phyloP scores from a whole-genome alignment of 148 eudicot species.

The Chenopodium suecicum region DNA sequence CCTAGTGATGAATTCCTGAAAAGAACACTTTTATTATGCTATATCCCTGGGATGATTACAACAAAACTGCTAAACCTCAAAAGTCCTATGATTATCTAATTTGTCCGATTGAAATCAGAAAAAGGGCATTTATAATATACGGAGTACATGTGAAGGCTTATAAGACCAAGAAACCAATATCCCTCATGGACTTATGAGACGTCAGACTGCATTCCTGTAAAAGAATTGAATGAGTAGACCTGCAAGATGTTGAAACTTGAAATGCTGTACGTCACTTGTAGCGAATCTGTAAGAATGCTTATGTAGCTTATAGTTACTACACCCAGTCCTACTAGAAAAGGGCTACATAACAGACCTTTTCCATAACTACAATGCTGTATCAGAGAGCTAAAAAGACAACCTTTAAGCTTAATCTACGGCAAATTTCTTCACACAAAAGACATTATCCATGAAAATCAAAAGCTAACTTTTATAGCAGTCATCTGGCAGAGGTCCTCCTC shows the following conservation, averaged over 20 bases:
- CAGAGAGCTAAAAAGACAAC: too few species aligned
- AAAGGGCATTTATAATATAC: background rate
- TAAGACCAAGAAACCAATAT: background rate
- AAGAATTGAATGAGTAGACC: background rate
- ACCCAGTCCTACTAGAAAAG: too few species aligned
- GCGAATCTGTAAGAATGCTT: background rate
- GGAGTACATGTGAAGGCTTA: too few species aligned
- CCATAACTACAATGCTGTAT: background rate
- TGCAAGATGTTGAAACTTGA: background rate
- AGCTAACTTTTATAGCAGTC: background rate
- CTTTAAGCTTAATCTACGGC: background rate
- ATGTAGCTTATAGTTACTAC: too few species aligned
- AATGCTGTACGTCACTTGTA: background rate
- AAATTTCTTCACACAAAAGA: background rate
- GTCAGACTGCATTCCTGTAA: background rate
- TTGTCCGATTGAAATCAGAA: background rate
- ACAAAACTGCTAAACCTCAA: background rate
- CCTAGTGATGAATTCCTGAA: background rate
- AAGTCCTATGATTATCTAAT: background rate
- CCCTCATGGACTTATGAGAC: background rate
- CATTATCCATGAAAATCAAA: background rate
- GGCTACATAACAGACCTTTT: background rate
- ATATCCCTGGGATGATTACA: background rate
- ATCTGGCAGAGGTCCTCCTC: background rate
- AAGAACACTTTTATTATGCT: background rate